Evolutionary conservation across 129 eudicot species (phyloP).

Genomic region (Tagetes patula): DNA sequence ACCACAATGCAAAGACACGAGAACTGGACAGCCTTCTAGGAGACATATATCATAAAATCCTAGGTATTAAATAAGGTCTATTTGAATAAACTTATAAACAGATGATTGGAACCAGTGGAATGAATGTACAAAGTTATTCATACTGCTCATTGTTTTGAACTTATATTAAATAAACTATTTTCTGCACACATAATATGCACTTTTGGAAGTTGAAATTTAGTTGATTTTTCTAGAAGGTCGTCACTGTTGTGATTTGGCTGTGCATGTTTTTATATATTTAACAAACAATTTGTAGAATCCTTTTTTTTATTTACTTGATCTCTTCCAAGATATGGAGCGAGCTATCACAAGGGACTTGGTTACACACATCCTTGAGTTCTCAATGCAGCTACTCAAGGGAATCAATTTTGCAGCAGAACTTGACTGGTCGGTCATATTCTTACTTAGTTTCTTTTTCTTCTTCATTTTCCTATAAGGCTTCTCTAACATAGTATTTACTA

Average conservation of each 20-base stretch:
- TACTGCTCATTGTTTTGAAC: neutral
- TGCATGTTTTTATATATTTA: neutral
- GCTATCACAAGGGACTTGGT: slow-evolving; percentile 86
- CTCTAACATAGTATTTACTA: neutral
- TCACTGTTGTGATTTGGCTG: neutral
- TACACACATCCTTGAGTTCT: slow-evolving; percentile 70
- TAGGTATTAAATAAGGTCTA: slow-evolving; percentile 44
- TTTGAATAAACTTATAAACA: neutral
- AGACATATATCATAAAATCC: slow-evolving; percentile 89
- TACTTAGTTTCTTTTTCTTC: slow-evolving; percentile 1
- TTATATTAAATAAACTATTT: neutral
- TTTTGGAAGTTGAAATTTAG: slow-evolving; percentile 13
- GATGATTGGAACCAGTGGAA: neutral
- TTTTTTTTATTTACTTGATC: neutral
- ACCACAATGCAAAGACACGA: slow-evolving; percentile 75
- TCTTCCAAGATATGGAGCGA: slow-evolving; percentile 82
- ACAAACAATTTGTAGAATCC: neutral
- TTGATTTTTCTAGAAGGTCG: neutral
- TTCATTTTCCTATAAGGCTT: slow-evolving; percentile 7
- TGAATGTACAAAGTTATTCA: neutral
- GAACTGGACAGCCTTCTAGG: slow-evolving; percentile 80
- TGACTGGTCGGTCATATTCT: slow-evolving; percentile 58
- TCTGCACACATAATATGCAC: slow-evolving; percentile 10
- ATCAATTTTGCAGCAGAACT: slow-evolving; percentile 91
- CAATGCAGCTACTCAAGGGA: slow-evolving; percentile 61